Conservation (phyloP, 163 green algal species). For the Trebouxia gelatinosa region DNA sequence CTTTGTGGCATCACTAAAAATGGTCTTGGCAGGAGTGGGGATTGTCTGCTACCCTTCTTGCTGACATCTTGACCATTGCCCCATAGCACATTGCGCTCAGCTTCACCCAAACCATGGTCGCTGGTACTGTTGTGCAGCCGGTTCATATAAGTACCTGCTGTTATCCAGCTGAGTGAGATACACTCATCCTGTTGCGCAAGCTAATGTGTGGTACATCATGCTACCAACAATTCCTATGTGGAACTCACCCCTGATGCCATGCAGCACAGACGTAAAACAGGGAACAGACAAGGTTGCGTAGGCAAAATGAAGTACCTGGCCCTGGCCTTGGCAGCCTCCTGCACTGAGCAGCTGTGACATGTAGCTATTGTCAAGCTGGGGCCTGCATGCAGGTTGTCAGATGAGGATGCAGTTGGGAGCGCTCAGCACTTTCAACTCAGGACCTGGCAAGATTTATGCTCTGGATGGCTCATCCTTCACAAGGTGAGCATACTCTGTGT, state of each 20-base stretch:
- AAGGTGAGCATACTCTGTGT: constrained; percentile 33
- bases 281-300: no score
- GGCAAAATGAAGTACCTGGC: no score
- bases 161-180: no score
- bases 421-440: not conserved
- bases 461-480: constrained; percentile 38
- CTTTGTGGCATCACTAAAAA: not conserved
- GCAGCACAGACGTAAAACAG: no score
- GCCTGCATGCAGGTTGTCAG: constrained; percentile 1
- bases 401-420: constrained; percentile 9
- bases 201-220: no score
- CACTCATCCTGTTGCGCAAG: no score
- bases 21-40: not conserved
- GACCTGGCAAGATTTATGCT: constrained; percentile 31
- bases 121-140: no score
- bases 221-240: not conserved
- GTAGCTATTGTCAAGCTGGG: not conserved
- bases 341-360: not conserved
- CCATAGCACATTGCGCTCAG: not conserved
- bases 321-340: not conserved
- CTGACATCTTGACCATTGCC: not conserved
- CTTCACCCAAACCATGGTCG: no score
- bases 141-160: no score
- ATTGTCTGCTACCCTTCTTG: not conserved
- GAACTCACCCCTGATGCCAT: not conserved